Evolutionary conservation across 2,329 filamentous ascomycete species (phyloP).

Genomic region (Teratosphaeriaceae sp.): DNA sequence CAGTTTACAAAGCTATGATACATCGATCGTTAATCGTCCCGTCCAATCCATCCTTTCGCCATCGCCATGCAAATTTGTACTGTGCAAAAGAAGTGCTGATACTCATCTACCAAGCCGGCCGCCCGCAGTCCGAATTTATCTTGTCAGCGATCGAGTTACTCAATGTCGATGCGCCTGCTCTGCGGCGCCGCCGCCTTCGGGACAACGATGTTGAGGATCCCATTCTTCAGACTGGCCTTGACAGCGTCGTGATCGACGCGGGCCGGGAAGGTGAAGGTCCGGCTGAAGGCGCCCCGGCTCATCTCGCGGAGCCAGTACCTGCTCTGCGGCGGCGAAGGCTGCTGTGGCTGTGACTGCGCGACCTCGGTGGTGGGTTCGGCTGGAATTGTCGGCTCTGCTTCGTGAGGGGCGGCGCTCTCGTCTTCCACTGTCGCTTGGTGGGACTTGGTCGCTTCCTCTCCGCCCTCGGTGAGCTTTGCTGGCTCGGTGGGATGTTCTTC

Average conservation of each 20-base stretch:
- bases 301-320: slow-evolving; percentile 66
- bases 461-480: slow-evolving; percentile 24
- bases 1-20: no score
- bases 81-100: no score
- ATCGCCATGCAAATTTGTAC: neutral
- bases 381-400: slow-evolving; percentile 10
- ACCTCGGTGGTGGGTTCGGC: slow-evolving; percentile 19
- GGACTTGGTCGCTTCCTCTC: slow-evolving; percentile 9
- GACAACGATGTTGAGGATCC: slow-evolving; percentile 50
- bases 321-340: slow-evolving; percentile 32
- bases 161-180: slow-evolving; percentile 49
- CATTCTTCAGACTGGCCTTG: slow-evolving; percentile 55
- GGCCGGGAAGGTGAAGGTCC: slow-evolving; percentile 52
- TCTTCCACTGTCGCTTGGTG: slow-evolving; percentile 63
- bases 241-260: slow-evolving; percentile 55
- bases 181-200: slow-evolving; percentile 48
- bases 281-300: slow-evolving; percentile 52
- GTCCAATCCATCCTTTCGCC: neutral
- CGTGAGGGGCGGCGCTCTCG: slow-evolving; percentile 31
- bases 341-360: slow-evolving; percentile 27
- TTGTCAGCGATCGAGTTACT: slow-evolving; percentile 32
- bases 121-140: neutral
- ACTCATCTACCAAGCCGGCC: no score
- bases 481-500: slow-evolving; percentile 35
- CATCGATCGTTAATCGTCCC: no score